Evolutionary conservation across 371 early-diverging fungal genomes (phyloP), one percentile per base, ranked within the genome.

Genomic region (Choanephora cucurbitarum): DNA sequence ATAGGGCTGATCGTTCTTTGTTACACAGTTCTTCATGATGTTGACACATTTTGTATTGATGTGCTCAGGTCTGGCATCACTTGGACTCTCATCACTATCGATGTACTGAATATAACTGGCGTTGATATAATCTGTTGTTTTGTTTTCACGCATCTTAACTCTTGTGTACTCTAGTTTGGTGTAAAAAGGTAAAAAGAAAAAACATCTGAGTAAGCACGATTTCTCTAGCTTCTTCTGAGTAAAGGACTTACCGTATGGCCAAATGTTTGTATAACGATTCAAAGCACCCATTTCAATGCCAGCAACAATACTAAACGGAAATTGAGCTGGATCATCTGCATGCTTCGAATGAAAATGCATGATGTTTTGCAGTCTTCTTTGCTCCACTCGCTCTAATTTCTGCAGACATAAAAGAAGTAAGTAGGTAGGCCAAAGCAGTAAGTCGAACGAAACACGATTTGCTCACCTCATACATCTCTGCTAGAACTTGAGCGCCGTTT

Each of bases 61-160:
- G 31, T 55, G 51, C 9, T 65, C 65, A 21, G 54, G 63, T 32
- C 77, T 70, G 33, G 94, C 94, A 64, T 97, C 73, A 93, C 93
- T 72, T 91, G 93, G 67, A 87, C 91, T 23, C 54, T 83, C 75
- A 49, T 62, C 54, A 23, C 46, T 46, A 21, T 61, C 55, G 19
- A 62, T 56, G 33, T 79, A 52, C 37, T 55, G 61, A 18, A 83
- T 70, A 53, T 77, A 81, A 41, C 75, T 77, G 21, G 92, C 92
- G 57, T 95, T 95, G 69, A 94, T 93, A 66, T 95, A 95, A 69
- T 92, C 92, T 58, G 69, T 80, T 11, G 62, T 50, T 67, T 56
- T 58, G 62, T 32, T 58, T 19, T 63, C 41, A 17, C 43, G 34
- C 8, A 83, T 62, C 57, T 72, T 78, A 19, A 81, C 75, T 50